Evolutionary conservation across 1,284 basidiomycete species (phyloP), one percentile per base, ranked within the genome.

Genomic region (Cutaneotrichosporon spelunceum): DNA sequence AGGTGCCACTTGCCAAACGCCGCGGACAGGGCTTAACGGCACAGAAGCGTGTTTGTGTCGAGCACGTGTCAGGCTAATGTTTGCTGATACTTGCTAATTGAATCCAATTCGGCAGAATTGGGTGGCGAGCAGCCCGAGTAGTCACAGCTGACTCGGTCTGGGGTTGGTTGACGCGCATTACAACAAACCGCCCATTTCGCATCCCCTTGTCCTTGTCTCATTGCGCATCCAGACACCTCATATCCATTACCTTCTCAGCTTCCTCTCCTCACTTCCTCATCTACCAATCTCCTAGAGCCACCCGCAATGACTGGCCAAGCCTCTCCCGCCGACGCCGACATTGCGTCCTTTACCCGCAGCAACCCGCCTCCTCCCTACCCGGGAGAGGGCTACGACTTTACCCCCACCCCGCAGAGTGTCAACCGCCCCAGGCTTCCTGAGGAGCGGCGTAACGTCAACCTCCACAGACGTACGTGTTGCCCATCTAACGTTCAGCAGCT

Each of bases 361-460:
- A 53, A 66, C 13, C 71, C 74, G 14, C 75, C 75, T 13, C 75
- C 75, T 6, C 75, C 75, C 5, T 77, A 77, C 67, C 65, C 72
- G 2, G 49, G 39, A 53, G 55, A 36, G 34, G 60, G 63, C 26
- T 71, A 70, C 47, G 70, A 75, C 55, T 65, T 75, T 23, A 70
- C 72, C 14, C 73, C 73, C 7, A 66, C 65, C 11, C 72, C 74
- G 5, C 72, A 76, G 57, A 66, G 36, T 49, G 64, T 63, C 52
- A 77, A 77, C 66, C 66, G 77, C n/a, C 77, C 75, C 3, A 62
- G 71, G 13, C 63, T 78, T 4, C 77, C 77, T 3, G 69, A 70
- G 56, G 69, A 70, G 21, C 67, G 65, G 56, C 63, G 72, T n/a
- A 78, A 78, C 66, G 57, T 64, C 3, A 61, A 70, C 50, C 70